Percentiles rank a stretch among this genome's conserved stretches.
Evolutionary conservation across 495 filamentous ascomycete genomes (phyloP).

Genomic region (Daldinia loculata): DNA sequence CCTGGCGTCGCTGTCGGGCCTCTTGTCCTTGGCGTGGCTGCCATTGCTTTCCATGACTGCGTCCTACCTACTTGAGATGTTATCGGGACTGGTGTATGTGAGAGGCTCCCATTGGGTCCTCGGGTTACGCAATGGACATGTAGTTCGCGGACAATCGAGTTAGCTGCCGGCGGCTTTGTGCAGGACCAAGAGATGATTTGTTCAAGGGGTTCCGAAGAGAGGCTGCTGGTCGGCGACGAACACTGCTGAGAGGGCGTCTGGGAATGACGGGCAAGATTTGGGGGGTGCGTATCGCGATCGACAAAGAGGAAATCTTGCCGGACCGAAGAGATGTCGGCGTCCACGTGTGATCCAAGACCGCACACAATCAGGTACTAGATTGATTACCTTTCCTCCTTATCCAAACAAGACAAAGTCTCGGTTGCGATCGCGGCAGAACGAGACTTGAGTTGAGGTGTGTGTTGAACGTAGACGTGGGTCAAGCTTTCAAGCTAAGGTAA

Average conservation of each 20-base stretch:
- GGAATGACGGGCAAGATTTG: constrained; percentile 25
- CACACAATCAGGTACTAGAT: constrained; percentile 24
- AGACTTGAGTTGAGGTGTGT: not conserved
- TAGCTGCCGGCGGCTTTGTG: constrained; percentile 57
- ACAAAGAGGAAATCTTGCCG: constrained; percentile 37
- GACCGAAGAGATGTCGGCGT: constrained; percentile 37
- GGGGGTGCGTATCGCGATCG: constrained; percentile 42
- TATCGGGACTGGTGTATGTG: constrained; percentile 44
- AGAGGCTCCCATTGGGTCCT: constrained; percentile 58
- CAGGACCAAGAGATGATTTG: constrained; percentile 51
- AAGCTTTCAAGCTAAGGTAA: not conserved
- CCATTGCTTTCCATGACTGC: constrained; percentile 54
- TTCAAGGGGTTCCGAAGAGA: constrained; percentile 37
- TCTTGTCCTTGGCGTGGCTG: constrained; percentile 60
- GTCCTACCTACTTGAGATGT: constrained; percentile 46
- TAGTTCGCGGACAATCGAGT: constrained; percentile 59
- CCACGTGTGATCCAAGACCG: constrained; percentile 40
- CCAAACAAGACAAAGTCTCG: constrained; percentile 39
- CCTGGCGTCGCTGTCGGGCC: constrained; percentile 57
- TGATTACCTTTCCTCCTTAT: constrained; percentile 17
- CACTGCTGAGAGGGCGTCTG: constrained; percentile 19
- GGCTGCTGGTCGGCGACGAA: constrained; percentile 37
- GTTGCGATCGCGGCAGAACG: constrained; percentile 37
- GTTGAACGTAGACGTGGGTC: constrained; percentile 5
- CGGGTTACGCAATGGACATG: constrained; percentile 61